Conservation (phyloP, 225 moss, liverwort and hornwort species). For the Lunularia cruciata region DNA sequence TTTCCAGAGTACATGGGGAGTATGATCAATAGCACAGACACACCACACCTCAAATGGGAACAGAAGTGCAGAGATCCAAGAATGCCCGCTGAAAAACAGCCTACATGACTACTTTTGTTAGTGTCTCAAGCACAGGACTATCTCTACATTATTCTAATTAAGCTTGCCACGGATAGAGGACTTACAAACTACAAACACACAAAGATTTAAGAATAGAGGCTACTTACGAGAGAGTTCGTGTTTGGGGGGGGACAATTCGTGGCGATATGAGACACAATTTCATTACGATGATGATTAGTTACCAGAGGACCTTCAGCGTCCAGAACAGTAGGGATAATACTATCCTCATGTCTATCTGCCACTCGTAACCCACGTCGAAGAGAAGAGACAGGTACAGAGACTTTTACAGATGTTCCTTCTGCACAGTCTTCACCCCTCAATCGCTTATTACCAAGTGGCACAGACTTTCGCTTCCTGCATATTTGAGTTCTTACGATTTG, state of each 20-base stretch:
- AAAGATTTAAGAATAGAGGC: too few species aligned
- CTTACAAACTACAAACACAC: too few species aligned
- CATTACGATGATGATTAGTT: background rate
- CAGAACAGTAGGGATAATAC: background rate
- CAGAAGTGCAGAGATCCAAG: too few species aligned
- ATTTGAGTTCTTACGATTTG: background rate
- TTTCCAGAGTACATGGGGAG: too few species aligned
- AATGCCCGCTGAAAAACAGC: too few species aligned
- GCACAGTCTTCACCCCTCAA: constrained; percentile 11
- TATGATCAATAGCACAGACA: too few species aligned
- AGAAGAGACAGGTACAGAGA: background rate
- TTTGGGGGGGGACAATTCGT: background rate
- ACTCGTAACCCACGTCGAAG: background rate
- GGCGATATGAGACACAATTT: background rate
- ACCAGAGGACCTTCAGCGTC: background rate
- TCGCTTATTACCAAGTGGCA: constrained; percentile 2
- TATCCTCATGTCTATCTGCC: background rate
- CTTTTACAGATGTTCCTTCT: background rate
- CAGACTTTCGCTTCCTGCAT: background rate
- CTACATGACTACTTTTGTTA: too few species aligned
- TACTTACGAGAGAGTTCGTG: background rate
- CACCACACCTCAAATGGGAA: too few species aligned
- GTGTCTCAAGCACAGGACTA: too few species aligned
- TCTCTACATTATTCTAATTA: too few species aligned
- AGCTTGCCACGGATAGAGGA: too few species aligned